These are phyloP conservation scores for Turritis glabra DNA, from an alignment of 345 rosid species.

Conservation along the genomic window DNA sequence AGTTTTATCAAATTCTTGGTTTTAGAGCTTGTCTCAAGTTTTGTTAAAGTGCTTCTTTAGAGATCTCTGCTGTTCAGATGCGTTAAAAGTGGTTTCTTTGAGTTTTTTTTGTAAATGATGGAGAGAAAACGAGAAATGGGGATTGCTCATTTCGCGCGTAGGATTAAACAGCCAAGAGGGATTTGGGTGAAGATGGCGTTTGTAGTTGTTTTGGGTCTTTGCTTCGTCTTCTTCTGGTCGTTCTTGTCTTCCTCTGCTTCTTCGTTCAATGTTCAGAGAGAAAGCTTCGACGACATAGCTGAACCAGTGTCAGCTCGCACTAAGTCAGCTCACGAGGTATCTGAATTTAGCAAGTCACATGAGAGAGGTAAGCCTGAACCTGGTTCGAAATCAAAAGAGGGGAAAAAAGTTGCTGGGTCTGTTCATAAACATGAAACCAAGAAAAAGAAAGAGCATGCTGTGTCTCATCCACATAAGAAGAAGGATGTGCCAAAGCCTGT, in stretches of 20 bases:
- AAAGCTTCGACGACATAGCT: conserved; percentile 87
- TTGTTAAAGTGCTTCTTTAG: conserved; percentile 6
- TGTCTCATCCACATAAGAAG: conserved; percentile 41
- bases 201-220: conserved; percentile 73
- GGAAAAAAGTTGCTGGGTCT: conserved; percentile 47
- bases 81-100: conserved; percentile 8
- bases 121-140: conserved; percentile 54
- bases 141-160: conserved; percentile 65
- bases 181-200: conserved; percentile 69
- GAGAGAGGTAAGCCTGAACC: conserved; percentile 41
- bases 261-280: conserved; percentile 57
- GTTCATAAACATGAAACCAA: conserved; percentile 49
- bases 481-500: conserved; percentile 42
- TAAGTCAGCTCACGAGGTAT: conserved; percentile 36
- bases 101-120: conserved; percentile 20
- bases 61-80: conserved; percentile 33
- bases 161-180: conserved; percentile 74
- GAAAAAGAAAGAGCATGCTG: conserved; percentile 46
- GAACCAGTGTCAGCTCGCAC: conserved; percentile 64
- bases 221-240: conserved; percentile 84
- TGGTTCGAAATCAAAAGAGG: conserved; percentile 45
- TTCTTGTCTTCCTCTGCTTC: conserved; percentile 68
- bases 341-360: conserved; percentile 35
- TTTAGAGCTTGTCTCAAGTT: neutral
- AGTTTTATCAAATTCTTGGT: conserved; percentile 3